A percentile compares a stretch with the other conserved stretches of the same genome.
Conservation (phyloP, 2,329 filamentous ascomycete genomes). For the Fusarium torulosum region DNA sequence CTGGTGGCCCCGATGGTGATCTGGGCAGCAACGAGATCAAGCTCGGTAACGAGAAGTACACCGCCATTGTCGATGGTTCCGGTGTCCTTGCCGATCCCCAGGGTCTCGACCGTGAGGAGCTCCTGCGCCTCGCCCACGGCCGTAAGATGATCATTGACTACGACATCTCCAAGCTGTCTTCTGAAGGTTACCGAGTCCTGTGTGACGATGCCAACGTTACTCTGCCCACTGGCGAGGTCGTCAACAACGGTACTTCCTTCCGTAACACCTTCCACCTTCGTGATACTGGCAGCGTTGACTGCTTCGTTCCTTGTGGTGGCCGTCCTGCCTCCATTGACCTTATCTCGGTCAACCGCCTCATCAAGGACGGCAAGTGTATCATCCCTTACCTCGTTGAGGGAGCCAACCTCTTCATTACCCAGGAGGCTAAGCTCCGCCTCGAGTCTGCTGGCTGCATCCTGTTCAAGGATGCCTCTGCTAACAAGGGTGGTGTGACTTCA, state of each 20-base stretch:
- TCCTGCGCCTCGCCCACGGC: constrained; percentile 84
- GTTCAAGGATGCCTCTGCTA: constrained; percentile 97
- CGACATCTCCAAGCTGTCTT: constrained; percentile 85
- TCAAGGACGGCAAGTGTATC: constrained; percentile 86
- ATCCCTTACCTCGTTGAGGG: constrained; percentile 98
- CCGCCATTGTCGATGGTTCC: constrained; percentile 93
- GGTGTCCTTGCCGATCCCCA: constrained; percentile 95
- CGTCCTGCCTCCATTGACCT: constrained; percentile 97
- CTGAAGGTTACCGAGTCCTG: constrained; percentile 89
- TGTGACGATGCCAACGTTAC: constrained; percentile 91
- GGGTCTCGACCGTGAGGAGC: constrained; percentile 85
- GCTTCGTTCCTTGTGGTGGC: constrained; percentile 95
- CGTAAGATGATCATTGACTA: constrained; percentile 92
- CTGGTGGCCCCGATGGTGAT: constrained; percentile 95
- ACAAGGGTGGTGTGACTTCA: constrained; percentile 98
- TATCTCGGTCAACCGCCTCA: constrained; percentile 86
- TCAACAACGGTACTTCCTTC: constrained; percentile 94
- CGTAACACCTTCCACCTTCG: constrained; percentile 97
- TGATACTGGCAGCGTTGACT: constrained; percentile 79
- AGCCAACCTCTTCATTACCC: constrained; percentile 98
- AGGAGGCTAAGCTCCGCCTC: constrained; percentile 94
- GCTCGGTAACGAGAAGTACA: constrained; percentile 95
- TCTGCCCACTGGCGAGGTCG: constrained; percentile 86
- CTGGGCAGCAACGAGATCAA: constrained; percentile 98
- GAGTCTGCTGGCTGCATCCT: constrained; percentile 95